Evolutionary conservation across 805 yeast species (phyloP).

Genomic region (Cyberlindnera xishuangbannaensis): DNA sequence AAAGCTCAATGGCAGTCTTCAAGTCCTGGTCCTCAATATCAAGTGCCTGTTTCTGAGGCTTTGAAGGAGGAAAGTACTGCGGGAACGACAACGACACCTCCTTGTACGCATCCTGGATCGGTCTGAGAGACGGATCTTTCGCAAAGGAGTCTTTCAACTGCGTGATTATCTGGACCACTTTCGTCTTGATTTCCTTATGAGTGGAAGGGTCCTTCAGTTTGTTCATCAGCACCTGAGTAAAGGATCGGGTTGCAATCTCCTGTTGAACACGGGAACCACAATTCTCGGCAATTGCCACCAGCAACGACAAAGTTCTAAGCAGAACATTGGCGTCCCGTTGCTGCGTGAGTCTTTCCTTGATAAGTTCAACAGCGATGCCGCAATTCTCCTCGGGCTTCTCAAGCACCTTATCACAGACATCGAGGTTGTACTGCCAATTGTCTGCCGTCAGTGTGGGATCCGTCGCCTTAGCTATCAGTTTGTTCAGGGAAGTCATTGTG

Average conservation of each 20-base stretch:
- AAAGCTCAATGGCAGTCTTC: conserved; percentile 66
- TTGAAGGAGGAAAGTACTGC: conserved; percentile 38
- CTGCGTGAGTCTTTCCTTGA: conserved; percentile 41
- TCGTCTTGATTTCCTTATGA: conserved; percentile 62
- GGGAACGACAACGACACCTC: conserved; percentile 42
- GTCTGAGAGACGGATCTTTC: conserved; percentile 69
- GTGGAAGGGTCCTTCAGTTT: conserved; percentile 49
- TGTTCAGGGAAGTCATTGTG: conserved; percentile 4
- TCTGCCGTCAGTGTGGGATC: conserved; percentile 57
- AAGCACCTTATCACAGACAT: conserved; percentile 61
- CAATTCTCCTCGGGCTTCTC: conserved; percentile 47
- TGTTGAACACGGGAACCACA: conserved; percentile 67
- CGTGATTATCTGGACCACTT: conserved; percentile 59
- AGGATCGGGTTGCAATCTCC: conserved; percentile 52
- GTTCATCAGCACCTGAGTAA: conserved; percentile 41
- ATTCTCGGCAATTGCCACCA: conserved; percentile 65
- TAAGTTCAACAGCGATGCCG: conserved; percentile 36
- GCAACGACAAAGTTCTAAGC: conserved; percentile 47
- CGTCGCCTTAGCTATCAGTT: conserved; percentile 44
- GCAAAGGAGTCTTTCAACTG: conserved; percentile 62
- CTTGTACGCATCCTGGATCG: conserved; percentile 57
- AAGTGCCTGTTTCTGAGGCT: conserved; percentile 52
- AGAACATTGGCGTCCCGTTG: conserved; percentile 64
- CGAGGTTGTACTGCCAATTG: conserved; percentile 61
- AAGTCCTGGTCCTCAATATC: conserved; percentile 74